Percentiles rank a stretch among this genome's conserved stretches.
Evolutionary conservation across 2,329 filamentous ascomycete genomes (phyloP).

Genomic region (Colletotrichum magnum): DNA sequence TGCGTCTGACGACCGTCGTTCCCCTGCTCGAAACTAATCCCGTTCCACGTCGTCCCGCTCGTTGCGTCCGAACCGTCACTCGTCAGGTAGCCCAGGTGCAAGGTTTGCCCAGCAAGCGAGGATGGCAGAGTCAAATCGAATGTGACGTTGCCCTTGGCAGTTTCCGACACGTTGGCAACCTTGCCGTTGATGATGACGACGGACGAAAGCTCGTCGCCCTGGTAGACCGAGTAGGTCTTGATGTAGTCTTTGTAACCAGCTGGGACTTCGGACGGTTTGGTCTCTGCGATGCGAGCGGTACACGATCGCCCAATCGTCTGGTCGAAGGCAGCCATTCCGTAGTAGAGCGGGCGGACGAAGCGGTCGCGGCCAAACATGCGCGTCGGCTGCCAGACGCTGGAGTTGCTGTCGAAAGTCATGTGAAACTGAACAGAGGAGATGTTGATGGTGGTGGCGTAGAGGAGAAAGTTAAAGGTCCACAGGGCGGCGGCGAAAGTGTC

Average conservation of each 20-base stretch:
- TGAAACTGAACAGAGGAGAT: slow-evolving; percentile 37
- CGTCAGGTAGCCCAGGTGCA: slow-evolving; percentile 34
- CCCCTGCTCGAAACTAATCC: slow-evolving; percentile 35
- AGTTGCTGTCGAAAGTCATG: slow-evolving; percentile 36
- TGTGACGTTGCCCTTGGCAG: slow-evolving; percentile 26
- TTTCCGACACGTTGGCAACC: slow-evolving; percentile 32
- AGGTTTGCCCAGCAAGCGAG: slow-evolving; percentile 26
- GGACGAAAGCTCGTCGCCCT: slow-evolving; percentile 27
- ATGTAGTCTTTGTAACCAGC: slow-evolving; percentile 28
- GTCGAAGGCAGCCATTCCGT: slow-evolving; percentile 34
- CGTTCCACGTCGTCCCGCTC: slow-evolving; percentile 34
- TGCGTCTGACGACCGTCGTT: slow-evolving; percentile 23
- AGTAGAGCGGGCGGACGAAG: slow-evolving; percentile 37
- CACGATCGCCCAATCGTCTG: slow-evolving; percentile 37
- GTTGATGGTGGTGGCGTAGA: slow-evolving; percentile 35
- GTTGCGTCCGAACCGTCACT: slow-evolving; percentile 37
- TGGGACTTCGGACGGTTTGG: slow-evolving; percentile 19
- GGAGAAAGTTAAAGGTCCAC: slow-evolving; percentile 35
- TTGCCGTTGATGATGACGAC: slow-evolving; percentile 38
- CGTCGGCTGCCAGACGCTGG: slow-evolving; percentile 37
- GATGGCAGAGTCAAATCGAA: slow-evolving; percentile 25
- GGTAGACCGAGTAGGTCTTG: slow-evolving; percentile 34
- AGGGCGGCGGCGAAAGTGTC: slow-evolving; percentile 34
- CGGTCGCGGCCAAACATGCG: slow-evolving; percentile 38
- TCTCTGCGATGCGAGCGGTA: slow-evolving; percentile 32